Evolutionary conservation across 2,329 filamentous ascomycete species (phyloP).

Genomic region (Penicillium hordei): DNA sequence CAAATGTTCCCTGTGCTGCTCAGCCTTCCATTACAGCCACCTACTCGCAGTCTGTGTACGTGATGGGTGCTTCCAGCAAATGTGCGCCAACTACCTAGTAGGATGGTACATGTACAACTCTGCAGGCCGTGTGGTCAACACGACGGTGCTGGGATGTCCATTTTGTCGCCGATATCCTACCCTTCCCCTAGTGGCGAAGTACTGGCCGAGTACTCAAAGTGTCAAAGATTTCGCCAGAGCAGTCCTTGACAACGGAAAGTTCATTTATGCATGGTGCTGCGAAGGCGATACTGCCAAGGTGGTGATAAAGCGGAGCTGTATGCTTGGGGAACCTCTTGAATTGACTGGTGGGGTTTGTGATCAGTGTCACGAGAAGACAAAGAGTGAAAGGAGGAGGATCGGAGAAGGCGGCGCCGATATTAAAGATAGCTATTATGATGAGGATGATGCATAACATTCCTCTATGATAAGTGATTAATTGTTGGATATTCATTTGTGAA

Average conservation of each 20-base stretch:
- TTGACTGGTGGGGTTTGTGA: conserved; percentile 46
- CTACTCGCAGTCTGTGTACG: not conserved
- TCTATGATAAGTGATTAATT: not conserved
- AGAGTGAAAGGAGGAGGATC: not conserved
- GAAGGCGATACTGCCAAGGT: conserved; percentile 46
- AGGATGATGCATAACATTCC: not conserved
- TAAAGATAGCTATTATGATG: not conserved
- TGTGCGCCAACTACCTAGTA: not conserved
- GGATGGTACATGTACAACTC: not conserved
- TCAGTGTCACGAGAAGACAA: conserved; percentile 32
- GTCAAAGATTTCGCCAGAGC: conserved; percentile 44
- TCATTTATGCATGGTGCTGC: conserved; percentile 53
- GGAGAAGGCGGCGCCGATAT: not conserved
- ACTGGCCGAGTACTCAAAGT: conserved; percentile 39
- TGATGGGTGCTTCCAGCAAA: not conserved
- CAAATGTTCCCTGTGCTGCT: not conserved
- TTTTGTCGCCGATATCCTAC: not conserved
- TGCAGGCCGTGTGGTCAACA: not conserved
- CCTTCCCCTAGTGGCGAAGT: conserved; percentile 7
- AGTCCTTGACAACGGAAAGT: conserved; percentile 43
- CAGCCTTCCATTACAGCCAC: too few species aligned
- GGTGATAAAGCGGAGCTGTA: conserved; percentile 48
- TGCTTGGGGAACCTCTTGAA: conserved; percentile 41
- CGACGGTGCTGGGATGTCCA: not conserved
- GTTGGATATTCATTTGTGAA: not conserved